Evolutionary conservation across 73 alveolate genomes (phyloP), one percentile per base, ranked within the genome.

Genomic region (Paramecium primaurelia): DNA sequence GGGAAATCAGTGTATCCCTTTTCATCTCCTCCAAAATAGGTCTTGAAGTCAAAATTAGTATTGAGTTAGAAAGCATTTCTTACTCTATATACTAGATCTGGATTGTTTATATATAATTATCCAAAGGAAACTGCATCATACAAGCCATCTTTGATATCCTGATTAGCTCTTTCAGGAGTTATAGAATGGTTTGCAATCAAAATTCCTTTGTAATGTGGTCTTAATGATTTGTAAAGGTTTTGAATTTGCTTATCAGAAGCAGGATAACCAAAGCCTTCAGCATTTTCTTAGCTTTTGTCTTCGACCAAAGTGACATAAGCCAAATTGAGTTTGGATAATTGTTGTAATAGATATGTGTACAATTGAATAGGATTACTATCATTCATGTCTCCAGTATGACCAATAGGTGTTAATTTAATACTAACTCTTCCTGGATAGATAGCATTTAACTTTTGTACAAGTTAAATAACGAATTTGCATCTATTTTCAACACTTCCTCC

Each of bases 401-500:
- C 75, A 58, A 71, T 71, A 8, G 94, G 94, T 40, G 94, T 71
- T 1, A 89, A 11, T 30, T 89, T 89, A 14, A 89, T 69, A 16
- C 88, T 20, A 71, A 89, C 54, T 69, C 91, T 89, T 12, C 88
- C 94, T 8, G 86, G 86, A 8, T 20, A 45, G 12, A 71, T 71
- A 8, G 59, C 93, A 38, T 73, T 77, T 1, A 77, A 71, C 11
- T 92, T 58, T 42, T 94, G 86, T 32, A 97, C 59, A 20, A 96
- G 77, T 77, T 97, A 95, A 10, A 93, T 49, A 14, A 94, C 84
- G 71, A 96, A 92, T 64, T 97, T 88, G 34, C 97, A 92, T 83
- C 99, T 93, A 89, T 96, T 96, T 90, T 97, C 98, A 49, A 83
- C 59, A 18, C 93, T 44, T 9, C 99, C 99, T 20, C 99, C 99